Percentiles rank a stretch among this genome's conserved stretches.
These are phyloP conservation scores for Pholiota conissans DNA, from an alignment of 768 basidiomycete species.

Conservation along the genomic window DNA sequence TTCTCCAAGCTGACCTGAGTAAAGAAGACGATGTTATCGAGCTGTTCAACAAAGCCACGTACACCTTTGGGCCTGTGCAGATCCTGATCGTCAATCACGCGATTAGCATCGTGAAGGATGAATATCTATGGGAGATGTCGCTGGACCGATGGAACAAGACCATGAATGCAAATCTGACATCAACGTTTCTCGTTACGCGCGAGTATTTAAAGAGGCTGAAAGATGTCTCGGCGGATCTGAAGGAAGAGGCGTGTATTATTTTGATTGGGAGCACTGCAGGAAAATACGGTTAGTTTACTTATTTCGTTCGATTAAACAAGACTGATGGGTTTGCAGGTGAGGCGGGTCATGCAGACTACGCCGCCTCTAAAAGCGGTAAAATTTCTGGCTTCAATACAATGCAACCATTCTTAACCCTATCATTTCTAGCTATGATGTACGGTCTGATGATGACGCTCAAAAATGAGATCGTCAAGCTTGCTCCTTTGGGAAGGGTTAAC, in stretches of 20 bases:
- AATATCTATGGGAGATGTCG: constrained; percentile 55
- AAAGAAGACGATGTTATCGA: constrained; percentile 51
- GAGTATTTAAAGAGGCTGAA: constrained; percentile 56
- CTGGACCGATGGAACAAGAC: constrained; percentile 66
- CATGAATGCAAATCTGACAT: constrained; percentile 62
- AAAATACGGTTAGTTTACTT: constrained; percentile 49
- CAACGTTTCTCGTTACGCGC: constrained; percentile 64
- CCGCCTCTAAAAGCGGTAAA: constrained; percentile 68
- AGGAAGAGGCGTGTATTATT: constrained; percentile 59
- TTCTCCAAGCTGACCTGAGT: constrained; percentile 59
- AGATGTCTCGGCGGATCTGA: constrained; percentile 34
- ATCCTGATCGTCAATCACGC: constrained; percentile 66
- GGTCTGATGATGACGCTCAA: constrained; percentile 68
- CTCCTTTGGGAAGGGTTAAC: constrained; percentile 71
- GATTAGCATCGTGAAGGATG: constrained; percentile 43
- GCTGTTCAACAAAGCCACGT: constrained; percentile 45
- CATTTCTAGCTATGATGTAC: constrained; percentile 62
- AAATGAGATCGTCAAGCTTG: constrained; percentile 80
- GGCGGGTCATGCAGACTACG: constrained; percentile 65
- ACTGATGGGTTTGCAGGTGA: constrained; percentile 36
- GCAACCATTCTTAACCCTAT: not conserved
- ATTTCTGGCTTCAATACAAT: not conserved
- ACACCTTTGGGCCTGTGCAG: constrained; percentile 51
- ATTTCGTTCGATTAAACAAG: not conserved
- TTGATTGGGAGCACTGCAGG: constrained; percentile 73